Evolutionary conservation across 2,329 filamentous ascomycete species (phyloP), one percentile per base, ranked within the genome.

Genomic region (Apiospora aurea): DNA sequence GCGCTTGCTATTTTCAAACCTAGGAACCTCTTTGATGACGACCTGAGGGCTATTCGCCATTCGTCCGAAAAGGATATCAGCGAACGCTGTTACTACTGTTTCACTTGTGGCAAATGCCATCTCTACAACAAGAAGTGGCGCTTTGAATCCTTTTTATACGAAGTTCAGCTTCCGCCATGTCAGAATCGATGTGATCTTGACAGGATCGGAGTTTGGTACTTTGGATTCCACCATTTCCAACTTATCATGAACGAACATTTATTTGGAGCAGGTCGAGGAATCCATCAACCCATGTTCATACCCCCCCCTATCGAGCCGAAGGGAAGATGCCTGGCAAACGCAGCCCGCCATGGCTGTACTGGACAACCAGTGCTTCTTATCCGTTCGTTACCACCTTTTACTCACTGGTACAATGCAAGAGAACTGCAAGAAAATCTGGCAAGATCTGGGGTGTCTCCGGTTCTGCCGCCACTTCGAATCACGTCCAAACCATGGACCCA

Each of bases 221-320:
- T 61, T 18, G 26, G 26, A 6, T 61, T 61, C 53, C 53, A 61
- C 26, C 26, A 21, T 18, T 61, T 61, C 16, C 53, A 61, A 18
- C 53, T 61, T 6, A 34, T 61, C 53, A 61, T 61, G 53, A 61
- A 61, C 53, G 26, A 61, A 18, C 53, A 61, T 18, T 34, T 21
- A 26, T 61, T 10, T 8, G 53, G 53, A 8, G 14, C 16, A 18
- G 26, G 26, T 1, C 14, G 16, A 8, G 53, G 53, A 21, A 6
- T 61, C 4, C 26, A 24, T 4, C 21, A 26, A 14, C 26, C 53
- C 14, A 8, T 2, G 8, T 61, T 21, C 26, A 8, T 26, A 2
- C n/a, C n/a, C n/a, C 2, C n/a, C n/a, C n/a, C 11, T 14, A 18
- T 3, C 16, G 13, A 18, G 26, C 13, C 1, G 14, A 34, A 2